Conservation (phyloP, 768 basidiomycete genomes). For the Leccinum subgranulosum region DNA sequence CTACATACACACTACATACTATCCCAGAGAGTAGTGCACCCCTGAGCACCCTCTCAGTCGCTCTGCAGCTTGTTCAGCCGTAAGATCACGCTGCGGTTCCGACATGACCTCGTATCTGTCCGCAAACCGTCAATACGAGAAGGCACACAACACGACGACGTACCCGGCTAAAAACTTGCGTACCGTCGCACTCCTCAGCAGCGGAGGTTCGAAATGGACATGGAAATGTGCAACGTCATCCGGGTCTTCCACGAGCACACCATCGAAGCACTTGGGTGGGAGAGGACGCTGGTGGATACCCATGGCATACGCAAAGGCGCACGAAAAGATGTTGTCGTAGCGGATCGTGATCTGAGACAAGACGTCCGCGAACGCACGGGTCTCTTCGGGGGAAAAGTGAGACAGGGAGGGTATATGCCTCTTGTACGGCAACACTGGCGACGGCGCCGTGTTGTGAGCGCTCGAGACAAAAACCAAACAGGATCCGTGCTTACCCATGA, state of each 20-base stretch:
- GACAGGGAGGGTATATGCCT: constrained; percentile 75
- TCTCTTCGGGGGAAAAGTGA: constrained; percentile 61
- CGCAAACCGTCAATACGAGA: neutral
- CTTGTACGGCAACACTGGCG: constrained; percentile 67
- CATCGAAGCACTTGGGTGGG: constrained; percentile 36
- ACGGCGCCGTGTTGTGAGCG: neutral
- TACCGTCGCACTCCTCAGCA: constrained; percentile 77
- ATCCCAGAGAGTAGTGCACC: constrained; percentile 49
- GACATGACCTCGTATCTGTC: constrained; percentile 85
- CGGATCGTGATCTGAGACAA: constrained; percentile 60
- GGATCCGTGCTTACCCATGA: constrained; percentile 47
- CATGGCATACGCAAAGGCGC: constrained; percentile 93
- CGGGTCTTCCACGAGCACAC: constrained; percentile 33
- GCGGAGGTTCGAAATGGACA: constrained; percentile 82
- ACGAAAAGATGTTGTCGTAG: constrained; percentile 79
- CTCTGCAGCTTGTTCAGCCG: constrained; percentile 81
- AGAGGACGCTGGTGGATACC: constrained; percentile 85
- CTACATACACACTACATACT: neutral
- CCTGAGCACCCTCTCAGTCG: constrained; percentile 53
- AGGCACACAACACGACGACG: constrained; percentile 31
- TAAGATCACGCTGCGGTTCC: constrained; percentile 86
- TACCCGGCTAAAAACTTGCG: constrained; percentile 90
- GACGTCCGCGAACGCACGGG: constrained; percentile 60
- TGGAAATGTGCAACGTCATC: constrained; percentile 75
- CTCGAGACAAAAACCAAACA: neutral